Conservation (phyloP, 169 alveolate species). For the Cryptosporidium xiaoi region DNA sequence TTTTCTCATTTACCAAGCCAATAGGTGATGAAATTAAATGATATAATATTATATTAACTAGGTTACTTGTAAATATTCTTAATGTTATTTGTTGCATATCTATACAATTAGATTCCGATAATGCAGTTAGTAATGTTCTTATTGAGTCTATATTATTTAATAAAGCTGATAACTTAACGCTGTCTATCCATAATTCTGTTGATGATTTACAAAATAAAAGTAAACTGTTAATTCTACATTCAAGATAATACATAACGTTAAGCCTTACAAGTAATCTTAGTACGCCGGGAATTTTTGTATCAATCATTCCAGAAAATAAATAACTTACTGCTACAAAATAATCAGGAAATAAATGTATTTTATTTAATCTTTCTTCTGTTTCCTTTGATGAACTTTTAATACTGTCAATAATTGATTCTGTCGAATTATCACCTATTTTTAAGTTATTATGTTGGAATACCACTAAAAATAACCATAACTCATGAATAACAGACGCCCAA, state of each 20-base stretch:
- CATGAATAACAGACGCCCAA: constrained; percentile 73
- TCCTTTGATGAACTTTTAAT: constrained; percentile 1
- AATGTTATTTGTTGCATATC: constrained; percentile 44
- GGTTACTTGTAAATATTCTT: constrained; percentile 54
- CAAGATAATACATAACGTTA: constrained; percentile 59
- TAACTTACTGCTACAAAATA: constrained; percentile 57
- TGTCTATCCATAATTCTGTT: constrained; percentile 57
- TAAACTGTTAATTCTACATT: constrained; percentile 58
- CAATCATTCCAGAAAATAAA: constrained; percentile 63
- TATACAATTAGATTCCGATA: constrained; percentile 31
- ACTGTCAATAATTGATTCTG: constrained; percentile 21
- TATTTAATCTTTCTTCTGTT: constrained; percentile 16
- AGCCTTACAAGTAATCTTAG: constrained; percentile 54
- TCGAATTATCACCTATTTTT: constrained; percentile 52
- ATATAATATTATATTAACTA: constrained; percentile 37
- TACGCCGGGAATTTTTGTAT: constrained; percentile 70
- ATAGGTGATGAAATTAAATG: constrained; percentile 55
- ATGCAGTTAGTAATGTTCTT: constrained; percentile 50
- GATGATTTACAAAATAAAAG: constrained; percentile 42
- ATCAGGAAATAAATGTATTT: constrained; percentile 53
- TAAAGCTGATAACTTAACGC: constrained; percentile 32
- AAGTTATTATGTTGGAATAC: constrained; percentile 36
- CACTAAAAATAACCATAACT: constrained; percentile 63
- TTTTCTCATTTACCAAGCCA: constrained; percentile 38
- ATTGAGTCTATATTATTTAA: constrained; percentile 49